Evolutionary conservation across 768 basidiomycete genomes (phyloP).

Genomic region (Kwoniella shandongensis): DNA sequence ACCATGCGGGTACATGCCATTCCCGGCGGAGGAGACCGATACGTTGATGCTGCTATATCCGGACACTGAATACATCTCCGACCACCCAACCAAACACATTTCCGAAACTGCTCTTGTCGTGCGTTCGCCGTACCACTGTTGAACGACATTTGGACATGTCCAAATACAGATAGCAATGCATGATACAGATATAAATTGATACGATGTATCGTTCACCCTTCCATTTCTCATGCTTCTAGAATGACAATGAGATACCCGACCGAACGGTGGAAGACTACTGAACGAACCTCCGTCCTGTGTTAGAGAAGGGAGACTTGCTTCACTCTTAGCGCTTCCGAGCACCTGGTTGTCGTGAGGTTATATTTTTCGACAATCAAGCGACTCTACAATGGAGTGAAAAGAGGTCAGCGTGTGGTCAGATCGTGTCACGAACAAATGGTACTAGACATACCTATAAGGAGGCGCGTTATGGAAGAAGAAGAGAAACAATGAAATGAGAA

Average conservation of each 20-base stretch:
- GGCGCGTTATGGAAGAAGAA: constrained; percentile 7
- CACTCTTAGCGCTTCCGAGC: constrained; percentile 18
- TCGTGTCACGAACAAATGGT: background rate
- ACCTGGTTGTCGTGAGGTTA: constrained; percentile 16
- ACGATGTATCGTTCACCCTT: constrained; percentile 24
- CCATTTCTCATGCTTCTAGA: constrained; percentile 2
- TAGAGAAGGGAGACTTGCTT: constrained; percentile 11
- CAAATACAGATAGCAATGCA: no score
- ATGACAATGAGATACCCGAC: background rate
- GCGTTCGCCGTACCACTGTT: no score
- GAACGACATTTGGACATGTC: no score
- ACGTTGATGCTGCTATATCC: no score
- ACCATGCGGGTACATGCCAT: no score
- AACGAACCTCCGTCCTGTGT: constrained; percentile 17
- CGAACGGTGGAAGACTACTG: constrained; percentile 10
- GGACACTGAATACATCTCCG: background rate
- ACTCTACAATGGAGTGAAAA: constrained; percentile 3
- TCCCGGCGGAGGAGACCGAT: no score
- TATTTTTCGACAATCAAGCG: constrained; percentile 11
- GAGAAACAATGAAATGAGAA: background rate
- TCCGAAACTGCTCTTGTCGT: no score
- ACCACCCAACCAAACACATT: no score
- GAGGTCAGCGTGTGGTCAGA: background rate
- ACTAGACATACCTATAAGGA: constrained; percentile 19
- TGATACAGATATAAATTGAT: background rate